phyloP scores from a whole-genome alignment of 1,284 basidiomycete genomes.

The Pyrrhoderma noxium region DNA sequence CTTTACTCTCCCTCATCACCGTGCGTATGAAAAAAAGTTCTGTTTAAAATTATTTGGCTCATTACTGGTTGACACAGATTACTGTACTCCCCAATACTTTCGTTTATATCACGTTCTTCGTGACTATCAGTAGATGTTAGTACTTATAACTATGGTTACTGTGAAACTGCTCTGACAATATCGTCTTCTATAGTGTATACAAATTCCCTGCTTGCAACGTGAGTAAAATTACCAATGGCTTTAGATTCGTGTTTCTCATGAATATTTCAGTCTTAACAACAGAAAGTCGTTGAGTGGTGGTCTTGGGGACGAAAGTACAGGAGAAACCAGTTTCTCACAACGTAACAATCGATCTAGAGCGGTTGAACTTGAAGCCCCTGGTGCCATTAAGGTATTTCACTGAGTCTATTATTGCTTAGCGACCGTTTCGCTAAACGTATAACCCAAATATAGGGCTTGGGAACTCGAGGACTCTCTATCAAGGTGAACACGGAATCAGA shows the following conservation, averaged over 20 bases:
- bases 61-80: slow-evolving; percentile 6
- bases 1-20: slow-evolving; percentile 13
- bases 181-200: slow-evolving; percentile 12
- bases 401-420: neutral
- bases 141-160: neutral
- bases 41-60: neutral
- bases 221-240: neutral
- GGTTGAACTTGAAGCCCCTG: slow-evolving; percentile 10
- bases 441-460: neutral
- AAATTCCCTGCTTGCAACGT: slow-evolving; percentile 18
- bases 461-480: slow-evolving; percentile 12
- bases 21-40: slow-evolving; percentile 2
- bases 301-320: slow-evolving; percentile 11
- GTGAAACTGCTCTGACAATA: neutral
- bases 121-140: slow-evolving; percentile 15
- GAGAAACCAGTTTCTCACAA: slow-evolving; percentile 4
- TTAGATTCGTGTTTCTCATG: neutral
- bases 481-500: slow-evolving; percentile 18
- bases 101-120: slow-evolving; percentile 18
- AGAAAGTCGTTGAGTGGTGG: slow-evolving; percentile 3
- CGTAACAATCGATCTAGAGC: slow-evolving; percentile 10
- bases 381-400: slow-evolving; percentile 3
- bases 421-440: neutral
- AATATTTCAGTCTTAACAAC: slow-evolving; percentile 9
- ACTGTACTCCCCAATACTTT: slow-evolving; percentile 15